A percentile compares a stretch with the other conserved stretches of the same genome.
These are phyloP conservation scores for Amanita jacksonii DNA, from an alignment of 768 basidiomycete genomes.

Conservation along the genomic window DNA sequence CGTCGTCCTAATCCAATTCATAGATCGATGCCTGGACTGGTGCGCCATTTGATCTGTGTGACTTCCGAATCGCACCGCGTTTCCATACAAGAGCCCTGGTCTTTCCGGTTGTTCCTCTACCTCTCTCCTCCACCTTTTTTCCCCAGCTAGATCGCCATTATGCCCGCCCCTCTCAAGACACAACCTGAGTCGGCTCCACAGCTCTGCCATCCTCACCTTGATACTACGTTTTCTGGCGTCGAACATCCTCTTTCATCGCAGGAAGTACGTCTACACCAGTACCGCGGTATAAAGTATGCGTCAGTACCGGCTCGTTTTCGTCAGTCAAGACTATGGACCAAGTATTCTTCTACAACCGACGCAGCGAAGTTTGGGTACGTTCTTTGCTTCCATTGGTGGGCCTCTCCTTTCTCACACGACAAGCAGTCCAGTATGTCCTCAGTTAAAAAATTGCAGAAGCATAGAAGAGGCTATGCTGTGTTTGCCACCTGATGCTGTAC, in stretches of 20 bases:
- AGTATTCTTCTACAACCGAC: constrained; percentile 49
- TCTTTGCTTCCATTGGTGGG: constrained; percentile 2
- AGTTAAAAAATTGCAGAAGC: constrained; percentile 32
- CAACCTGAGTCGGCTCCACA: constrained; percentile 18
- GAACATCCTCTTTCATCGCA: constrained; percentile 51
- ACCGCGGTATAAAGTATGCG: constrained; percentile 72
- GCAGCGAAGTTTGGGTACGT: constrained; percentile 61
- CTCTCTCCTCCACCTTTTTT: constrained; percentile 8
- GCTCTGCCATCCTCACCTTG: constrained; percentile 44
- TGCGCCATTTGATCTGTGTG: constrained; percentile 8
- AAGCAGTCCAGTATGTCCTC: constrained; percentile 67
- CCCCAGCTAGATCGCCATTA: constrained; percentile 13
- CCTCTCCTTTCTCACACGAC: constrained; percentile 1
- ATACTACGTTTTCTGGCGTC: constrained; percentile 58
- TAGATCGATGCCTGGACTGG: constrained; percentile 23
- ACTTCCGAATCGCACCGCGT: constrained; percentile 15
- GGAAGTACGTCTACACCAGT: constrained; percentile 54
- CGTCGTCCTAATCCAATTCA: constrained; percentile 19
- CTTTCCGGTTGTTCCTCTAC: constrained; percentile 8
- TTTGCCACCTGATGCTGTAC: constrained; percentile 40
- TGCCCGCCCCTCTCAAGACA: constrained; percentile 20
- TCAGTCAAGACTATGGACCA: constrained; percentile 52
- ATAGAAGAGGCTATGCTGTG: constrained; percentile 58
- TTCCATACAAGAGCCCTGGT: constrained; percentile 13
- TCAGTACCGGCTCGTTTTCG: constrained; percentile 66